Conservation (phyloP, 306 rosid genomes). For the Gynostemma pentaphyllum region DNA sequence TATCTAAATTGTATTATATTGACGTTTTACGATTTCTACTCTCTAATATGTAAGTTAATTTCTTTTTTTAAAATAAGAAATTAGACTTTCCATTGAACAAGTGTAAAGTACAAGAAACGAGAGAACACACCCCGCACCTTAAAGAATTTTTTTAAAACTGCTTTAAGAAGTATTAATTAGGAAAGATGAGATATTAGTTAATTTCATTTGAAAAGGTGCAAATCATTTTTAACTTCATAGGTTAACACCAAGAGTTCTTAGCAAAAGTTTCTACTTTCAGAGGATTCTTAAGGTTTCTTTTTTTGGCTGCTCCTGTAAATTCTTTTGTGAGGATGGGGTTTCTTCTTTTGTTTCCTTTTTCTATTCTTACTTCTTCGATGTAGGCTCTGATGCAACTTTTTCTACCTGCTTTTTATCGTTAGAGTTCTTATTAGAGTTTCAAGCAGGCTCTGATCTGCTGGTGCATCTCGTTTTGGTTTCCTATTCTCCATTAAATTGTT, state of each 20-base stretch:
- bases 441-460: neutral
- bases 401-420: neutral
- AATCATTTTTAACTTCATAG: neutral
- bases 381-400: neutral
- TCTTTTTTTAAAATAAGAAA: too few species aligned
- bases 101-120: too few species aligned
- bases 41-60: too few species aligned
- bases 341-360: neutral
- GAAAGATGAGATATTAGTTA: neutral
- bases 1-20: neutral
- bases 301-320: neutral
- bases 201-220: neutral
- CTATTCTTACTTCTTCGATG: neutral
- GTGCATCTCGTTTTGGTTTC: neutral
- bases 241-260: neutral
- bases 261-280: neutral
- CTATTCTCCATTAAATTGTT: neutral
- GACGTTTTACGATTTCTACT: neutral
- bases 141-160: too few species aligned
- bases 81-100: too few species aligned
- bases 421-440: neutral
- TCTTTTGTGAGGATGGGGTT: conserved; percentile 6
- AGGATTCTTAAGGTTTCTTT: neutral
- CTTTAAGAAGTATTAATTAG: too few species aligned
- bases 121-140: too few species aligned